Percentiles rank a stretch among this genome's conserved stretches.
These are phyloP conservation scores for Cucurbita maxima DNA, from an alignment of 306 rosid genomes.

Conservation along the genomic window DNA sequence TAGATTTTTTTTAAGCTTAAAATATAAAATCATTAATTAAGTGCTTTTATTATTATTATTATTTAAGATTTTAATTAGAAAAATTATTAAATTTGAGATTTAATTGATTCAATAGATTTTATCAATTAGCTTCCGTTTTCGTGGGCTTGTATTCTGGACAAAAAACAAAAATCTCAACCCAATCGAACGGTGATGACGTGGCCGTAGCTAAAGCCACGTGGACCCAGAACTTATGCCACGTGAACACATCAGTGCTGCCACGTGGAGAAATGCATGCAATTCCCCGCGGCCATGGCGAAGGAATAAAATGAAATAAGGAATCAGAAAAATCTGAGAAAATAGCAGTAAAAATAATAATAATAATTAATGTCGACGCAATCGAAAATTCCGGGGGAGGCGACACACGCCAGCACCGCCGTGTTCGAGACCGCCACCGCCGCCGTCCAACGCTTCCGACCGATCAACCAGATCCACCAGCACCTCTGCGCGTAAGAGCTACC, in stretches of 20 bases:
- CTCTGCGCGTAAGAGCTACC: slow-evolving; percentile 49
- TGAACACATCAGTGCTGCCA: background rate
- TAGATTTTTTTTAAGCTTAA: too few species aligned
- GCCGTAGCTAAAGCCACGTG: background rate
- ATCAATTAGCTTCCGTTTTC: too few species aligned
- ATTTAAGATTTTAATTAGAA: too few species aligned
- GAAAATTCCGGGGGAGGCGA: slow-evolving; percentile 37
- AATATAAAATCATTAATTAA: too few species aligned
- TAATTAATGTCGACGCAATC: slow-evolving; percentile 15
- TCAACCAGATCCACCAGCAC: slow-evolving; percentile 75
- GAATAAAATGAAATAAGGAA: background rate
- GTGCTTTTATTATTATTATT: too few species aligned
- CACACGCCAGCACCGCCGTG: slow-evolving; percentile 24
- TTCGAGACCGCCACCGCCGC: slow-evolving; percentile 47
- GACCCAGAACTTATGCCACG: background rate
- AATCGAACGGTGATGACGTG: background rate
- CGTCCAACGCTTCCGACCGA: slow-evolving; percentile 47
- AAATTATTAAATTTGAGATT: too few species aligned
- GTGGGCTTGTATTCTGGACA: too few species aligned
- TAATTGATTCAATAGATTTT: too few species aligned
- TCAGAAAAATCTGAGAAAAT: background rate
- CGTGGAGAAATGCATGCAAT: background rate
- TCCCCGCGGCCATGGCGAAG: too few species aligned
- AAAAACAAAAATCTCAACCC: too few species aligned
- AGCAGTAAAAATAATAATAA: background rate